These are phyloP conservation scores for Hordeum vulgare DNA, from an alignment of 176 grass and related monocot genomes.

Conservation along the genomic window MorexV3_pseudomolecules_assembly NC_058519.1:379285497-379285996, in stretches of 20 bases:
- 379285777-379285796: neutral
- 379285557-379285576: neutral
- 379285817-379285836: neutral
- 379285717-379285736: neutral
- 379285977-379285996: neutral
- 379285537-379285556: neutral
- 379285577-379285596: neutral
- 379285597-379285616: neutral
- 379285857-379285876: neutral
- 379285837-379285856: neutral
- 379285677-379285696: neutral
- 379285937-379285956: neutral
- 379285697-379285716: neutral
- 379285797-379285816: neutral
- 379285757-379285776: neutral
- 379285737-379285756: neutral
- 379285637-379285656: neutral
- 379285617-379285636: neutral
- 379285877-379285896: neutral
- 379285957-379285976: neutral
- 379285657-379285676: neutral
- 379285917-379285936: neutral
- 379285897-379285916: neutral
- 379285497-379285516: slow-evolving; percentile 67
- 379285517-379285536: neutral